A percentile compares a stretch with the other conserved stretches of the same genome.
phyloP scores from a whole-genome alignment of 208 protist species.

The Naegleria lovaniensis region DNA sequence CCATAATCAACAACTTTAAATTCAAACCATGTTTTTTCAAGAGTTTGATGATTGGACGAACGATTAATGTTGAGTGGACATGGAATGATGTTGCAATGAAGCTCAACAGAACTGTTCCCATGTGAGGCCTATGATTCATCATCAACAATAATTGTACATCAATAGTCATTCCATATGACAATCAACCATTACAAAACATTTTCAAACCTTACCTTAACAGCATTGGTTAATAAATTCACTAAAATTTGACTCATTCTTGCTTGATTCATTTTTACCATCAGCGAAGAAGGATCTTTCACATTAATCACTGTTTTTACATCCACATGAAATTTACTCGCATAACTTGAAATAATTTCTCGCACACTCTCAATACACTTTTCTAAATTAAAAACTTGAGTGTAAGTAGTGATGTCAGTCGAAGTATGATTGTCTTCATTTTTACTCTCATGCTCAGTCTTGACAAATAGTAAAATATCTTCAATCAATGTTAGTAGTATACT shows the following conservation, averaged over 20 bases:
- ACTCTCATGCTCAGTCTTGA: neutral
- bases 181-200: no score
- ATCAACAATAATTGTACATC: no score
- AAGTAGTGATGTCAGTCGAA: neutral
- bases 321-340: neutral
- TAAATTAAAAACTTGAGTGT: neutral
- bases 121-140: neutral
- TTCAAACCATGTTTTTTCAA: neutral
- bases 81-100: neutral
- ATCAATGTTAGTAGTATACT: neutral
- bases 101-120: neutral
- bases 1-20: conserved; percentile 10
- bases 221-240: neutral
- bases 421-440: neutral
- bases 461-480: conserved; percentile 2
- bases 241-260: neutral
- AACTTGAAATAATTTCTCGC: neutral
- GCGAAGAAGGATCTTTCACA: neutral
- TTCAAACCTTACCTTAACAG: neutral
- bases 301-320: neutral
- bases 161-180: no score
- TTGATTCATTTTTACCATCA: neutral
- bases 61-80: neutral
- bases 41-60: neutral
- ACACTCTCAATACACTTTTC: neutral